phyloP scores from a whole-genome alignment of 495 filamentous ascomycete species.

The Friedmanniomyces endolithicus region DNA sequence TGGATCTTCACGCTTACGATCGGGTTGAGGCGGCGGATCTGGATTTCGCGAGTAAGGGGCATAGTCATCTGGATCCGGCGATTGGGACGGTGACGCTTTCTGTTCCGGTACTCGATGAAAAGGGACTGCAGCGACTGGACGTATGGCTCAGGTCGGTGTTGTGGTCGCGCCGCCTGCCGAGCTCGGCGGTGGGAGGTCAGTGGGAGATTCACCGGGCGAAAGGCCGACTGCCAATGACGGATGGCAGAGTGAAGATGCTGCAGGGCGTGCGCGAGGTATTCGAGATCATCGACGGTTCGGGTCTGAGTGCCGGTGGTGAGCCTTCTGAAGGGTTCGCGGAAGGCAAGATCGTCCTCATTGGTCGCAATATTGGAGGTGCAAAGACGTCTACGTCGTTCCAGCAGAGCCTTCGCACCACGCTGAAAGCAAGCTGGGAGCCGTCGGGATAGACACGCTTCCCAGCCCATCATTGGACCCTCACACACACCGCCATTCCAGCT shows the following conservation, averaged over 20 bases:
- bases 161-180: conserved; percentile 64
- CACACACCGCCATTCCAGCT: too few species aligned
- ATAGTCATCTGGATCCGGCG: conserved; percentile 60
- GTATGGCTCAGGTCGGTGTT: conserved; percentile 71
- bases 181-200: conserved; percentile 8
- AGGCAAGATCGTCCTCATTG: conserved; percentile 19
- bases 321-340: too few species aligned
- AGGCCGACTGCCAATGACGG: conserved; percentile 50
- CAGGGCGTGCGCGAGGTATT: conserved; percentile 91
- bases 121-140: conserved; percentile 52
- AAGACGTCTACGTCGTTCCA: neutral
- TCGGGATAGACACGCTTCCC: neutral
- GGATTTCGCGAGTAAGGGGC: conserved; percentile 50
- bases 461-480: conserved; percentile 7
- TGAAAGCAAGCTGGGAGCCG: neutral
- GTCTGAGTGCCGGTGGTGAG: too few species aligned
- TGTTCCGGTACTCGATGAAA: conserved; percentile 42
- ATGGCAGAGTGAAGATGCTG: conserved; percentile 59
- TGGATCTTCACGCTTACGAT: conserved; percentile 92
- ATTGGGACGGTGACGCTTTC: conserved; percentile 74
- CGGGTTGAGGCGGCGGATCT: conserved; percentile 47
- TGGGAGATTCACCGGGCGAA: conserved; percentile 82
- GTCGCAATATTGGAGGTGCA: conserved; percentile 10
- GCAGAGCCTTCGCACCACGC: neutral
- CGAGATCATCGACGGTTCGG: conserved; percentile 60